phyloP scores from a whole-genome alignment of 805 yeast genomes.

The Gaillardinia entomophila region DNA sequence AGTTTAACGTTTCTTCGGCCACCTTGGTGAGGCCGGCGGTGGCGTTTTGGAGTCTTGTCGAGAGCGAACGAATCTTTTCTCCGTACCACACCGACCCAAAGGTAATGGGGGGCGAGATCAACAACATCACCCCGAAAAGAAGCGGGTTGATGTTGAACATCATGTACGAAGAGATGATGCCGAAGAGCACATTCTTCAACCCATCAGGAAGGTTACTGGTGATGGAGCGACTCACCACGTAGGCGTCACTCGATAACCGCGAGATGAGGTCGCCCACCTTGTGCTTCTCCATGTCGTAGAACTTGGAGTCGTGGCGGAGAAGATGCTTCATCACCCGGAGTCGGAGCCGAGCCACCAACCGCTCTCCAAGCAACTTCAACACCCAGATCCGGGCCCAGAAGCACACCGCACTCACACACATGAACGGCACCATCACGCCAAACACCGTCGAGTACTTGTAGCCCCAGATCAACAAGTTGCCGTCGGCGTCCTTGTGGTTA shows the following conservation, averaged over 20 bases:
- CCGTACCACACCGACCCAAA: conserved; percentile 43
- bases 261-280: conserved; percentile 43
- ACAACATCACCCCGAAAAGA: conserved; percentile 37
- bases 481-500: conserved; percentile 29
- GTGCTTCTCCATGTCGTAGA: conserved; percentile 38
- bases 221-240: conserved; percentile 39
- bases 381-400: conserved; percentile 45
- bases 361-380: conserved; percentile 34
- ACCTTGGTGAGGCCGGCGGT: conserved; percentile 41
- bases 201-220: conserved; percentile 42
- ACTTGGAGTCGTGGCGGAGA: conserved; percentile 36
- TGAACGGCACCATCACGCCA: conserved; percentile 38
- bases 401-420: conserved; percentile 37
- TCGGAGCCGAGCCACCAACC: conserved; percentile 39
- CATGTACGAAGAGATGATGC: conserved; percentile 37
- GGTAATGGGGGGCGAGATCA: conserved; percentile 41
- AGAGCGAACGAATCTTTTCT: conserved; percentile 34
- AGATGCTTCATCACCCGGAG: conserved; percentile 36
- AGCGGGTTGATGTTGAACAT: conserved; percentile 39
- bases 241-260: conserved; percentile 40
- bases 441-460: conserved; percentile 37
- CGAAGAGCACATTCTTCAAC: conserved; percentile 37
- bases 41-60: conserved; percentile 38
- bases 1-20: conserved; percentile 38
- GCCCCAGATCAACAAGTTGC: conserved; percentile 39